phyloP scores from a whole-genome alignment of 1,139 yeast genomes.

The Groenewaldozyma auringiensis region DNA sequence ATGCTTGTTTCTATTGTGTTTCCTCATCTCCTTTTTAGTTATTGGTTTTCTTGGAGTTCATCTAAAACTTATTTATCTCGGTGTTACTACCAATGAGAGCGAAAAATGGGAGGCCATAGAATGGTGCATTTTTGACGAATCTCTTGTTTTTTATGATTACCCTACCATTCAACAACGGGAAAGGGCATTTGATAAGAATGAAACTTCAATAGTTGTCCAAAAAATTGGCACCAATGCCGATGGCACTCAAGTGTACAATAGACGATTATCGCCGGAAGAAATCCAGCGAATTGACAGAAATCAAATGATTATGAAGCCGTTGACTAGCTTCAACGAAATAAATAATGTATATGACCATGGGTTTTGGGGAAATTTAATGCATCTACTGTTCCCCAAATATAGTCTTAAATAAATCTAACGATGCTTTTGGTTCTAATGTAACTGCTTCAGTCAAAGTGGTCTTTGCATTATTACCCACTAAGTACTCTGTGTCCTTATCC shows the following conservation, averaged over 20 bases:
- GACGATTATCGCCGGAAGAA: constrained; percentile 25
- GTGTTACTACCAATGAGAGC: constrained; percentile 87
- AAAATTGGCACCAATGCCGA: constrained; percentile 19
- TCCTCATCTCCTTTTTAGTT: constrained; percentile 46
- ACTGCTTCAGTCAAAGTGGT: constrained; percentile 6
- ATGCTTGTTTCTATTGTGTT: constrained; percentile 46
- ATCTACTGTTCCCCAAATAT: constrained; percentile 30
- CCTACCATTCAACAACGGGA: constrained; percentile 11
- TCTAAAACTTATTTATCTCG: constrained; percentile 54
- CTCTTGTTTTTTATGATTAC: constrained; percentile 32
- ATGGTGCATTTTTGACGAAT: constrained; percentile 45
- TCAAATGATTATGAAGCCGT: constrained; percentile 23
- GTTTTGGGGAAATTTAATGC: constrained; percentile 41
- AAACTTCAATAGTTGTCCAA: constrained; percentile 27
- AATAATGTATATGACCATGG: constrained; percentile 66
- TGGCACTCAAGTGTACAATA: constrained; percentile 16
- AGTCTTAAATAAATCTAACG: constrained; percentile 18
- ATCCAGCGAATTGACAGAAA: constrained; percentile 15
- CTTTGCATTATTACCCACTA: constrained; percentile 5
- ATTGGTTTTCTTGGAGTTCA: constrained; percentile 55
- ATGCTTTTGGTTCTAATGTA: constrained; percentile 16
- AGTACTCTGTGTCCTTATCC: neutral
- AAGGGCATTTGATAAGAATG: constrained; percentile 14
- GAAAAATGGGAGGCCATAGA: constrained; percentile 76
- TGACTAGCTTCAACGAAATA: constrained; percentile 42